Base-by-base conservation (phyloP, 2,329 filamentous ascomycete genomes). In the Diaporthe citriasiana region DNA sequence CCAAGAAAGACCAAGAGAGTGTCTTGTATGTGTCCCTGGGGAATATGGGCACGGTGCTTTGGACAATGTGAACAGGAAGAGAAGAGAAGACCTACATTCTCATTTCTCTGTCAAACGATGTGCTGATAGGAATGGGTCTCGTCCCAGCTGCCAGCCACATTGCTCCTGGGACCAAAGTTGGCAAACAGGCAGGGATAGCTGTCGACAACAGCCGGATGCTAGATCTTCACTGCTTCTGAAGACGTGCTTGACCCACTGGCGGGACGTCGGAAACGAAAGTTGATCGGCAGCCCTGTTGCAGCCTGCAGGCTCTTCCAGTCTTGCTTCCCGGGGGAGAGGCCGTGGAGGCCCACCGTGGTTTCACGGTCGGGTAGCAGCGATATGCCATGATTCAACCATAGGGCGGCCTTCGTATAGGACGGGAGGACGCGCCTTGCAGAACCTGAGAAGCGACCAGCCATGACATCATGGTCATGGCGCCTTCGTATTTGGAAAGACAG, bases 311-410 rank as follows among this genome's bases (percentile, higher is more conserved):
- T 51, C 60, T 35, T 38, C 30, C 45, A 38, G 60, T 38, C 60
- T 50, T 65, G 60, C n/a, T 8, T n/a, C 22, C 13, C 27, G 45
- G n/a, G 22, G 27, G 22, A 50, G 17, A 30, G 6, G 30, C 45
- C 30, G n/a, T 47, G 4, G 33, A 38, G 60, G 45, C 60, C 60
- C 63, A 53, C 47, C 17, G 45, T 53, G 63, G 63, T 68, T 53
- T 68, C 63, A 68, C 33, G 63, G 63, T 17, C n/a, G 63, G 63
- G 47, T 17, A 38, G 63, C 47, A 68, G 63, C 63, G 63, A 68
- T 12, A 27, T 53, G 33, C 47, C 47, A 40, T 68, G 63, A 68
- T 68, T 68, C 63, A 15, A 68, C 63, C 47, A 53, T 3, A 68
- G 35, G 33, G 19, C 63, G 27, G 63, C 3, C 47, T 53, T 68